These are phyloP conservation scores for Ramularia collo-cygni DNA, from an alignment of 2,329 filamentous ascomycete genomes.

Conservation along the genomic window DNA sequence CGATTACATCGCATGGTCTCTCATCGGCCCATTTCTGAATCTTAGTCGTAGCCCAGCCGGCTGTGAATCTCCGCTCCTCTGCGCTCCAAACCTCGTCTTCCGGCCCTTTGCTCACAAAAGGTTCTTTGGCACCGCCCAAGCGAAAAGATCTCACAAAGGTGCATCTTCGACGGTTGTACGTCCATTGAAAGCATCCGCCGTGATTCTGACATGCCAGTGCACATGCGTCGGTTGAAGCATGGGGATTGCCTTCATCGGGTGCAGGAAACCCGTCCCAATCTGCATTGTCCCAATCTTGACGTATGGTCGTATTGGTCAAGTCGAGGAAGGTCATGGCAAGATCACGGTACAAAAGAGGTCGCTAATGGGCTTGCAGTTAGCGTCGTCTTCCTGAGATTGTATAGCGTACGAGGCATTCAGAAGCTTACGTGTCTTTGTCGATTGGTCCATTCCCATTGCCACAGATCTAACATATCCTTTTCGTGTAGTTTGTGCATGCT, in stretches of 20 bases:
- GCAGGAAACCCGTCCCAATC: slow-evolving; percentile 29
- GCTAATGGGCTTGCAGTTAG: too few relatives aligned
- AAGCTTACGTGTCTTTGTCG: slow-evolving; percentile 12
- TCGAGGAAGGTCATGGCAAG: slow-evolving; percentile 26
- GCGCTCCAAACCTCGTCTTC: slow-evolving; percentile 20
- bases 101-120: slow-evolving; percentile 20
- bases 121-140: slow-evolving; percentile 32
- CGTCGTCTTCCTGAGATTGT: too few relatives aligned
- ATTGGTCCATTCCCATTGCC: slow-evolving; percentile 41
- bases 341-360: slow-evolving; percentile 25
- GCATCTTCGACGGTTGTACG: slow-evolving; percentile 20
- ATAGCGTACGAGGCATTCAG: too few relatives aligned
- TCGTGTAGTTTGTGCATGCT: slow-evolving; percentile 30
- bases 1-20: slow-evolving; percentile 32
- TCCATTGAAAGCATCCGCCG: slow-evolving; percentile 32
- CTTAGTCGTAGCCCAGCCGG: slow-evolving; percentile 34
- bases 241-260: slow-evolving; percentile 25
- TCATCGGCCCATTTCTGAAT: slow-evolving; percentile 31
- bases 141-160: slow-evolving; percentile 30
- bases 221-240: slow-evolving; percentile 29
- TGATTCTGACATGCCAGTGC: slow-evolving; percentile 42
- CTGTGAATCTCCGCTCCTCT: slow-evolving; percentile 33
- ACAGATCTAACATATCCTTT: slow-evolving; percentile 45
- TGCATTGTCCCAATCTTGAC: slow-evolving; percentile 32
- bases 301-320: slow-evolving; percentile 17